phyloP scores from a whole-genome alignment of 73 alveolate genomes.

The Paramecium biaurelia region DNA sequence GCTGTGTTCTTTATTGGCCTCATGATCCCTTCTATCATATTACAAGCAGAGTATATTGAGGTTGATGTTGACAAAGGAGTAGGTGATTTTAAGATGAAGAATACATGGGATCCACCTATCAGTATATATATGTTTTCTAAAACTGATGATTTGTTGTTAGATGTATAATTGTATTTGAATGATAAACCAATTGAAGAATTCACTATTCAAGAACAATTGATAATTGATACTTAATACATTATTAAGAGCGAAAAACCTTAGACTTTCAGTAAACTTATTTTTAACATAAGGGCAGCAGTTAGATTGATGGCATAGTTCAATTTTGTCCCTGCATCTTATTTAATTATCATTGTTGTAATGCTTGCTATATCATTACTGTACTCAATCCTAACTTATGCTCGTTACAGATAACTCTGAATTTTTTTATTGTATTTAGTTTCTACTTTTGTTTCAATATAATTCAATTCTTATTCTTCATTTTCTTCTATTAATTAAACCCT shows the following conservation, averaged over 20 bases:
- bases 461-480: neutral
- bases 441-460: neutral
- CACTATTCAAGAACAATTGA: neutral
- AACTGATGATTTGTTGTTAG: neutral
- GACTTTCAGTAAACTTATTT: neutral
- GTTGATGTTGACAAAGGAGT: neutral
- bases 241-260: neutral
- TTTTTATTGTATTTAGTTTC: neutral
- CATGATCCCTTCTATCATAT: conserved; percentile 11
- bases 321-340: neutral
- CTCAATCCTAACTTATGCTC: neutral
- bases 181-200: neutral
- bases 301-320: conserved; percentile 2
- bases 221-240: neutral
- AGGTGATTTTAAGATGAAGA: neutral
- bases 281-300: neutral
- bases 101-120: conserved; percentile 16
- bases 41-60: neutral
- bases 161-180: neutral
- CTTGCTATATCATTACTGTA: neutral
- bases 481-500: neutral
- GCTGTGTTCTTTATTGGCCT: neutral
- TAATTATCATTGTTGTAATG: neutral
- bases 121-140: neutral
- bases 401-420: neutral